Conservation (phyloP, 129 eudicot species). For the Lactuca saligna region DNA sequence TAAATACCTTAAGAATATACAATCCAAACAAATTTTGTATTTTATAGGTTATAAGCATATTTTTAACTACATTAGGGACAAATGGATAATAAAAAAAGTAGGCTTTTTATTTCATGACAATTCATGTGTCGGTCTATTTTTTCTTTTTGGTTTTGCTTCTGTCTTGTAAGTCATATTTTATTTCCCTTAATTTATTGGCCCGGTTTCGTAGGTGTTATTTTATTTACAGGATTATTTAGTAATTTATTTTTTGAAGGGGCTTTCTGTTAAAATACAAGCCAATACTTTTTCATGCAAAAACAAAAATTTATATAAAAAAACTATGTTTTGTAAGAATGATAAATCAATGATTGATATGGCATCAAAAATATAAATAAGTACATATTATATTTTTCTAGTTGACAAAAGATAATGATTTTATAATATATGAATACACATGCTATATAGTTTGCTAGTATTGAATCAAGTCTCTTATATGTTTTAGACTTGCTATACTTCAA, state of each 20-base stretch:
- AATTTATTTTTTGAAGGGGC: neutral
- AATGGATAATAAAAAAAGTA: constrained; percentile 9
- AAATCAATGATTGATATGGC: no score
- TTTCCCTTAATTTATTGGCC: neutral
- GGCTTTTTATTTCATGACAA: constrained; percentile 8
- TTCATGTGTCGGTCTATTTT: neutral
- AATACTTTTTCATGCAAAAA: no score
- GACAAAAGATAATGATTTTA: neutral
- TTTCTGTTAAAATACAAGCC: no score
- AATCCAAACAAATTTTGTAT: neutral
- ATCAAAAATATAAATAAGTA: no score
- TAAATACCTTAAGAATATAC: neutral
- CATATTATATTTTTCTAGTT: neutral
- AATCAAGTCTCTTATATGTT: neutral
- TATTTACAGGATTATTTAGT: neutral
- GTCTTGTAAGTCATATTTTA: constrained; percentile 12
- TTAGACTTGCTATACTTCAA: neutral
- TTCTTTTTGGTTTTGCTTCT: neutral
- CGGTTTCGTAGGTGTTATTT: constrained; percentile 10
- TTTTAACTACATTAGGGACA: constrained; percentile 1
- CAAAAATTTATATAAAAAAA: no score
- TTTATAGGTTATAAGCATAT: neutral
- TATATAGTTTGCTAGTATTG: no score
- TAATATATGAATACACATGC: no score
- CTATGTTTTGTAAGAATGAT: no score